Evolutionary conservation across 2,329 filamentous ascomycete species (phyloP), one percentile per base, ranked within the genome.

Genomic region (Colletotrichum plurivorum): DNA sequence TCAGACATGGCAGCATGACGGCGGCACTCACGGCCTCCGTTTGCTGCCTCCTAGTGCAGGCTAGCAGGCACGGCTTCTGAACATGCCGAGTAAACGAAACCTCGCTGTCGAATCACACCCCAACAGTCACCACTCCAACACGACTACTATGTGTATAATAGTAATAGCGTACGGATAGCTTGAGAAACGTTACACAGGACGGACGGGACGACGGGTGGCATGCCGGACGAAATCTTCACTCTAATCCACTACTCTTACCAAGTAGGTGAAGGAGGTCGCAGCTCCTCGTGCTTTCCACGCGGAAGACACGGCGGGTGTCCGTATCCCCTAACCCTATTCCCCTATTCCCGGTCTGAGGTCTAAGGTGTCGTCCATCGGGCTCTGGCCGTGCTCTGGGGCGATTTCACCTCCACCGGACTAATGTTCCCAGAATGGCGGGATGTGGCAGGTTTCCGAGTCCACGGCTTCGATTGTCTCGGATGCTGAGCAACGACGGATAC

Each of bases 391-490:
- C 41, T n/a, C 41, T 43, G 16, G 41, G 16, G 41, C 15, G 41
- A 36, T 36, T 36, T 36, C 31, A 36, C 31, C 31, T 36, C 9
- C 31, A 36, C 16, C 41, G 41, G 7, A 13, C 55, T 46, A 41
- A 56, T 43, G 5, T 39, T 49, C 20, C 31, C 20, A 13, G 31
- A 13, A 41, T 20, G 22, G 22, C 54, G 22, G 60, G 52, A 45
- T n/a, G 53, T 45, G 7, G 46, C 62, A 59, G 54, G 16, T 52
- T 49, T 64, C 62, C 54, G 54, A 43, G 13, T 45, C 43, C 46
- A 52, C 36, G 45, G 49, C 27, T 22, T 48, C n/a, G 18, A 20
- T 39, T 45, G 55, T 52, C 18, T 62, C 22, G 59, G 57, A 51
- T 60, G 63, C 31, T 52, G 41, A 20, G 57, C 43, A 67, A 51